Base-by-base conservation (phyloP, 805 yeast genomes). In the Pichia nanzhaoensis region DNA sequence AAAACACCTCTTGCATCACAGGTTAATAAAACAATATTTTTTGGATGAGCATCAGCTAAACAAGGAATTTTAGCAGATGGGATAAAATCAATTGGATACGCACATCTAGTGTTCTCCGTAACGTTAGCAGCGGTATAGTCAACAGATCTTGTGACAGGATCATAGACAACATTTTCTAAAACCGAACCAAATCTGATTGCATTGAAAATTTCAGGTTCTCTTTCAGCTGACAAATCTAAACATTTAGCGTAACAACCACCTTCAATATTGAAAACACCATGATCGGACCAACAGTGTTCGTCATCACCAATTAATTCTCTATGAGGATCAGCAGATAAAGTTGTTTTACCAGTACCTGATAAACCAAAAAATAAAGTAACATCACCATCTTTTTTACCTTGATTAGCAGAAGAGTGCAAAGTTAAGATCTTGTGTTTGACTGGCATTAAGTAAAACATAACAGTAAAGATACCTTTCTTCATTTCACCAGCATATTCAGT, bases 241-340 rank as follows among this genome's bases (percentile, higher is more conserved):
- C 97, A 90, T 73, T 91, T 91, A 60, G 98, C 98, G 74, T 91
- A 91, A 76, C 99, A 91, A 55, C 99, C 99, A 69, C 99, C 99
- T 74, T 91, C 99, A 61, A 91, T 90, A 79, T 93, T 93, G 82
- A 91, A 91, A 49, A 91, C 97, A 72, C 99, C 99, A 56, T 84
- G 74, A 69, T 91, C 95, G 17, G 97, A 86, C 99, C 99, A 91
- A 75, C 98, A 91, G 74, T 91, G 99, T 73, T 91, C 99, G 66
- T 91, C 99, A 67, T 91, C 99, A 67, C 99, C 99, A 64, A 91
- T 91, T 66, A 91, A 78, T 65, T 77, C 70, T 69, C 99, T 84
- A 70, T 87, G 74, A 49, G 96, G 96, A 65, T 91, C 98, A 45
- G 98, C 98, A 57, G 95, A 85, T 57, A 91, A 73, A 16, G 99